phyloP scores from a whole-genome alignment of 1,284 basidiomycete species.

The Pseudozyma sp. region DNA sequence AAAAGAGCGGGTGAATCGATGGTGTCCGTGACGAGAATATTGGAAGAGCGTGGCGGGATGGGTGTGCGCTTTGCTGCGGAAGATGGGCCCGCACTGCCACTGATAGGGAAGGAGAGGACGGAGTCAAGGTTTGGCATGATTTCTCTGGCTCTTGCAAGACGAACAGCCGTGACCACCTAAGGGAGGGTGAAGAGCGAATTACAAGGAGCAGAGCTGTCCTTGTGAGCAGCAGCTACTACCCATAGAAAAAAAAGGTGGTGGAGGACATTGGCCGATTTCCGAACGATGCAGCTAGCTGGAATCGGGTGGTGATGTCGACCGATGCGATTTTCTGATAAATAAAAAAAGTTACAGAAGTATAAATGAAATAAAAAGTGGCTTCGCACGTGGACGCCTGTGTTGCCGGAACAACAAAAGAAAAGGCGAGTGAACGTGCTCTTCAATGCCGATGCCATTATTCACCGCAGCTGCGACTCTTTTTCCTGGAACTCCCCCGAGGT shows the following conservation, averaged over 20 bases:
- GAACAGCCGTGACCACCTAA: neutral
- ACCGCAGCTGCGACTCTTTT: neutral
- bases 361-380: neutral
- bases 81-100: conserved; percentile 15
- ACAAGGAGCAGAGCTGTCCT: conserved; percentile 1
- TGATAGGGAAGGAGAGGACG: conserved; percentile 38
- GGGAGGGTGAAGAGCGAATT: neutral
- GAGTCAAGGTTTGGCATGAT: conserved; percentile 49
- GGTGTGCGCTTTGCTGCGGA: conserved; percentile 17
- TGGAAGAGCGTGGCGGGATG: conserved; percentile 47
- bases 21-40: conserved; percentile 53
- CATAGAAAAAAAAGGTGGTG: conserved; percentile 1
- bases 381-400: neutral
- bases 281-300: neutral
- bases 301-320: neutral
- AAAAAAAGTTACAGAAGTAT: too few species aligned
- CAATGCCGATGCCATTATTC: neutral
- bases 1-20: conserved; percentile 50
- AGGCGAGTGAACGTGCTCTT: conserved; percentile 26
- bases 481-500: too few species aligned
- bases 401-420: conserved; percentile 1
- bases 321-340: neutral
- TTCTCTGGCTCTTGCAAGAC: neutral
- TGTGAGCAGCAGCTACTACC: conserved; percentile 8
- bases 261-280: neutral